phyloP scores from a whole-genome alignment of 768 basidiomycete genomes.

The Pisolithus tinctorius region DNA sequence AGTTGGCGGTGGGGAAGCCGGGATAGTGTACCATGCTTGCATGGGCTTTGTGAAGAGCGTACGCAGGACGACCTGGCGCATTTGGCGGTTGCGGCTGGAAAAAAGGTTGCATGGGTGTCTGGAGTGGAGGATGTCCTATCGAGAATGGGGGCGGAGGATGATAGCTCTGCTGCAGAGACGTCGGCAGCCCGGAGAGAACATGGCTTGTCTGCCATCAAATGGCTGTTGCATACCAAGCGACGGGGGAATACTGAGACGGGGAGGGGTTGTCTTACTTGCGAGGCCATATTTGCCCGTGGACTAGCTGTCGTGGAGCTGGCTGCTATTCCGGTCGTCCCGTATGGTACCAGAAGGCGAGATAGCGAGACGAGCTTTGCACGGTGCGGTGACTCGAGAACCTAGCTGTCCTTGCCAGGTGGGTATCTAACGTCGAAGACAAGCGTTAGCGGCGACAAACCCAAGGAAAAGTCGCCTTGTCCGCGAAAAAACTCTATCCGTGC shows the following conservation, averaged over 20 bases:
- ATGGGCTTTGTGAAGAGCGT: constrained; percentile 44
- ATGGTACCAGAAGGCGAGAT: background rate
- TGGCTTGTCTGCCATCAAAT: constrained; percentile 36
- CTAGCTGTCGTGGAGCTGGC: background rate
- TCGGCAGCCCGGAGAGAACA: constrained; percentile 65
- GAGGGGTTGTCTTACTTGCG: constrained; percentile 46
- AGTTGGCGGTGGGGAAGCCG: constrained; percentile 50
- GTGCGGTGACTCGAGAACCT: background rate
- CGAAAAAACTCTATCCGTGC: background rate
- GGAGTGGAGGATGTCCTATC: constrained; percentile 39
- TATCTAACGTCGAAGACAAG: constrained; percentile 2
- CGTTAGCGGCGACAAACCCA: constrained; percentile 3
- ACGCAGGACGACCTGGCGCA: constrained; percentile 44
- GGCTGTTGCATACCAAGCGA: constrained; percentile 52
- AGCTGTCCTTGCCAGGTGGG: background rate
- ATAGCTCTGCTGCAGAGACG: constrained; percentile 50
- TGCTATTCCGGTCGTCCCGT: background rate
- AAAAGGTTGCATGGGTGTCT: constrained; percentile 71
- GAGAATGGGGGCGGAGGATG: constrained; percentile 46
- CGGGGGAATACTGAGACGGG: constrained; percentile 52
- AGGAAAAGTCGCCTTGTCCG: background rate
- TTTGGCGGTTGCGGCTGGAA: constrained; percentile 46
- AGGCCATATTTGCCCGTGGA: constrained; percentile 16
- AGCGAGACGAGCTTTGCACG: background rate
- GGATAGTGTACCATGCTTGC: constrained; percentile 63